These are phyloP conservation scores for Coix lacrymajobi DNA, from an alignment of 176 grass and related monocot species.

Conservation along the genomic window DNA sequence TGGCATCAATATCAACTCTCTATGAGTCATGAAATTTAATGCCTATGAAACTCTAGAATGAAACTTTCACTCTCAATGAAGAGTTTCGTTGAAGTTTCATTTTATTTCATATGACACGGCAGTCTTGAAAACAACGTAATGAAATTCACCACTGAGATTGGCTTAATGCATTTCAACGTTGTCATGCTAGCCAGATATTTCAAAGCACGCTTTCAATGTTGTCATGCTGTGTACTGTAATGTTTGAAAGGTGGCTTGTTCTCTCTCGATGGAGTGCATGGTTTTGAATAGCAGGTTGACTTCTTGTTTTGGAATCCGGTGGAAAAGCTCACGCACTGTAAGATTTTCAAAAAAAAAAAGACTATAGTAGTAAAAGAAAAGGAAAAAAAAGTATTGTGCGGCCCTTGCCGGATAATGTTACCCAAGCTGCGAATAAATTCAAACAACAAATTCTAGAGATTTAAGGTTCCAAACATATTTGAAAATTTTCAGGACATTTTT, in stretches of 20 bases:
- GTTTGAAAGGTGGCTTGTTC: constrained; percentile 16
- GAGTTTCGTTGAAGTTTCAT: too few relatives aligned
- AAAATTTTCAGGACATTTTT: too few relatives aligned
- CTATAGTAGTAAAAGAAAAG: not conserved
- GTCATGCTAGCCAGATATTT: constrained; percentile 17
- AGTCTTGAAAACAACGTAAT: too few relatives aligned
- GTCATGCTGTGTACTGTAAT: not conserved
- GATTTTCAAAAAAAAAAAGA: not conserved
- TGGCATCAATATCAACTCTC: too few relatives aligned
- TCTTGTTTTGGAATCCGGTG: not conserved
- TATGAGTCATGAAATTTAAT: too few relatives aligned
- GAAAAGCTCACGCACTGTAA: not conserved
- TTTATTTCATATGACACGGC: too few relatives aligned
- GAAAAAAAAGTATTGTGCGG: not conserved
- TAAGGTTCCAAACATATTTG: too few relatives aligned
- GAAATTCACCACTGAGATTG: too few relatives aligned
- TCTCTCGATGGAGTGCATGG: not conserved
- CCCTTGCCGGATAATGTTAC: not conserved
- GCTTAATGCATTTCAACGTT: constrained; percentile 24
- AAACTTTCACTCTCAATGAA: too few relatives aligned
- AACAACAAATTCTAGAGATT: not conserved
- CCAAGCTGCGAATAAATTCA: not conserved
- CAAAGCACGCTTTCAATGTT: constrained; percentile 29
- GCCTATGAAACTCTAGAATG: too few relatives aligned
- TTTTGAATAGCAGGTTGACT: not conserved